Conservation (phyloP, 2,329 filamentous ascomycete genomes). For the Fusarium anguioides region DNA sequence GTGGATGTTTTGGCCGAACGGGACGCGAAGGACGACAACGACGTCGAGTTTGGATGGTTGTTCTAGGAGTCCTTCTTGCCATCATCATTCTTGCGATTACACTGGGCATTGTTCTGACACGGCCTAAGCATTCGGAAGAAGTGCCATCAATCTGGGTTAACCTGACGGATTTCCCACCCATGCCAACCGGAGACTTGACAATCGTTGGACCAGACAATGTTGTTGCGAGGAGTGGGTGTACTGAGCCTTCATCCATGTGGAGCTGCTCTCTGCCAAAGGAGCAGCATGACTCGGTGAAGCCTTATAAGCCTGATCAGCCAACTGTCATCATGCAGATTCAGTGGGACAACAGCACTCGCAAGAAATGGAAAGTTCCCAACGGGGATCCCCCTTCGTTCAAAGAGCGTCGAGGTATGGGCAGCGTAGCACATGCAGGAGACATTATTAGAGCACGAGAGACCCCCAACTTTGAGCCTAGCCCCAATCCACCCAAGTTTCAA, state of each 20-base stretch:
- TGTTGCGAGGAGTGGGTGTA: conserved; percentile 73
- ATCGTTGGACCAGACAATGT: conserved; percentile 78
- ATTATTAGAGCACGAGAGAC: conserved; percentile 35
- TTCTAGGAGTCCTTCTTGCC: conserved; percentile 62
- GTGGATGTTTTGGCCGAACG: conserved; percentile 72
- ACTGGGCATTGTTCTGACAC: conserved; percentile 66
- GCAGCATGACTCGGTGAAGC: conserved; percentile 71
- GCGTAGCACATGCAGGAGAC: conserved; percentile 40
- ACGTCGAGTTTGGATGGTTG: conserved; percentile 68
- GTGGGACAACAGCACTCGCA: conserved; percentile 69
- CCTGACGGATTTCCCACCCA: conserved; percentile 84
- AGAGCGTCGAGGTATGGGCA: conserved; percentile 43
- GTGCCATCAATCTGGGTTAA: conserved; percentile 77
- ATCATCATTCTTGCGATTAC: conserved; percentile 68
- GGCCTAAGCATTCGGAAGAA: conserved; percentile 38
- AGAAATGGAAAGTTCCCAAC: conserved; percentile 62
- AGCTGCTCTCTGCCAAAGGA: conserved; percentile 87
- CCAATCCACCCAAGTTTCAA: conserved; percentile 67
- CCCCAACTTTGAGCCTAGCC: conserved; percentile 60
- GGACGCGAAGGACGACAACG: conserved; percentile 72
- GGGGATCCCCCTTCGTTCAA: conserved; percentile 48
- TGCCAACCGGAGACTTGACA: conserved; percentile 85
- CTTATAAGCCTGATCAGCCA: conserved; percentile 75
- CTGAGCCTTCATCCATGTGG: conserved; percentile 80
- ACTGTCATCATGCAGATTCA: conserved; percentile 84